phyloP scores from a whole-genome alignment of 768 basidiomycete genomes.

The Kwoniella dejecticola region DNA sequence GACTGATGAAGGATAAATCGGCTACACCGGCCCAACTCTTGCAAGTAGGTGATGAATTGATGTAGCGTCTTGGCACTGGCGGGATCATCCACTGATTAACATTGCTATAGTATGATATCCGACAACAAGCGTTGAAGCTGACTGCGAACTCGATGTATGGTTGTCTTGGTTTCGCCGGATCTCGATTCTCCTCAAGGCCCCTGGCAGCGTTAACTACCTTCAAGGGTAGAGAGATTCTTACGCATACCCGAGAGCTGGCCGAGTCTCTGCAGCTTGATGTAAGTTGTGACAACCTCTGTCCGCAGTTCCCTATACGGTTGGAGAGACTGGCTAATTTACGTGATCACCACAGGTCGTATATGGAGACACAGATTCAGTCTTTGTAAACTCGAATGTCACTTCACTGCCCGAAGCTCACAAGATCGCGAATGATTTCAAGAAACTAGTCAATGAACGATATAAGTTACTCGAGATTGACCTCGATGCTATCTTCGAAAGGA shows the following conservation, averaged over 20 bases:
- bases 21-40: constrained; percentile 72
- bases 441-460: constrained; percentile 93
- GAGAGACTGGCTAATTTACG: no score
- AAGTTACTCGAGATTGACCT: constrained; percentile 94
- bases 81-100: neutral
- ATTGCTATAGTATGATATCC: constrained; percentile 79
- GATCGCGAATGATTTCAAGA: constrained; percentile 91
- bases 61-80: no score
- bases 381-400: constrained; percentile 92
- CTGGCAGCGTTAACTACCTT: constrained; percentile 96
- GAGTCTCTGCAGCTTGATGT: constrained; percentile 88
- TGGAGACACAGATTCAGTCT: constrained; percentile 98
- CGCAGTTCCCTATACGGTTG: neutral
- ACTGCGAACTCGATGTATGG: constrained; percentile 99
- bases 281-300: constrained; percentile 46
- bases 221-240: constrained; percentile 97
- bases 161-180: constrained; percentile 96
- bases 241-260: constrained; percentile 86
- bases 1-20: constrained; percentile 82
- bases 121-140: constrained; percentile 92
- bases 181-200: constrained; percentile 92
- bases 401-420: constrained; percentile 85
- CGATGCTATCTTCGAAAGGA: constrained; percentile 87
- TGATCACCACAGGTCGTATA: constrained; percentile 85
- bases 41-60: constrained; percentile 67